phyloP scores from a whole-genome alignment of 495 filamentous ascomycete species.

The Hypomontagnella monticulosa region DNA sequence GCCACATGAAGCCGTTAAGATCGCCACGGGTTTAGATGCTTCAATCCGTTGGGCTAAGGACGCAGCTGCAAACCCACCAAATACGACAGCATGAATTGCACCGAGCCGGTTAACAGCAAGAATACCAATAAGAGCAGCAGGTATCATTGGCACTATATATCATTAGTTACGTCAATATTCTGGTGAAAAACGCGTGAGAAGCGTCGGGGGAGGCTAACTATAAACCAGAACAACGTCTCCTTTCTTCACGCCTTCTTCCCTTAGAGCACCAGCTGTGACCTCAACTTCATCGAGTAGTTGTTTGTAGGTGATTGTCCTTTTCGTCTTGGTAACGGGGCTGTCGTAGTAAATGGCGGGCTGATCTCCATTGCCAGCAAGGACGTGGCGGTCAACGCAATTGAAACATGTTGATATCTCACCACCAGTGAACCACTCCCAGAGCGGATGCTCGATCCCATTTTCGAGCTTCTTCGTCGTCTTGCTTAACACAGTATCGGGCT shows the following conservation, averaged over 20 bases:
- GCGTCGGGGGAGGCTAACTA: conserved; percentile 62
- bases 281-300: conserved; percentile 86
- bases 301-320: conserved; percentile 75
- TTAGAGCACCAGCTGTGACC: conserved; percentile 80
- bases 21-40: conserved; percentile 74
- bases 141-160: conserved; percentile 90
- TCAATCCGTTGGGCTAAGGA: conserved; percentile 92
- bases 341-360: conserved; percentile 85
- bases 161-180: conserved; percentile 12
- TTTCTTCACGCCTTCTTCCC: conserved; percentile 82
- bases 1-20: conserved; percentile 91
- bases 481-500: conserved; percentile 62
- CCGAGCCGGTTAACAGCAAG: conserved; percentile 84
- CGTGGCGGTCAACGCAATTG: conserved; percentile 91
- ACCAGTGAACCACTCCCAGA: conserved; percentile 90
- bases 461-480: conserved; percentile 54
- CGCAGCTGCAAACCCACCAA: conserved; percentile 85
- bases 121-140: conserved; percentile 83
- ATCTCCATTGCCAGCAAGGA: conserved; percentile 76
- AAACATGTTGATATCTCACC: conserved; percentile 90
- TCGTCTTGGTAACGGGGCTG: conserved; percentile 80
- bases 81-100: conserved; percentile 90
- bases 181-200: neutral
- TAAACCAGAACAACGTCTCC: conserved; percentile 95
- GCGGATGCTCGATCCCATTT: conserved; percentile 53